phyloP scores from a whole-genome alignment of 139 green algal genomes.

The Closterium sp. region DNA sequence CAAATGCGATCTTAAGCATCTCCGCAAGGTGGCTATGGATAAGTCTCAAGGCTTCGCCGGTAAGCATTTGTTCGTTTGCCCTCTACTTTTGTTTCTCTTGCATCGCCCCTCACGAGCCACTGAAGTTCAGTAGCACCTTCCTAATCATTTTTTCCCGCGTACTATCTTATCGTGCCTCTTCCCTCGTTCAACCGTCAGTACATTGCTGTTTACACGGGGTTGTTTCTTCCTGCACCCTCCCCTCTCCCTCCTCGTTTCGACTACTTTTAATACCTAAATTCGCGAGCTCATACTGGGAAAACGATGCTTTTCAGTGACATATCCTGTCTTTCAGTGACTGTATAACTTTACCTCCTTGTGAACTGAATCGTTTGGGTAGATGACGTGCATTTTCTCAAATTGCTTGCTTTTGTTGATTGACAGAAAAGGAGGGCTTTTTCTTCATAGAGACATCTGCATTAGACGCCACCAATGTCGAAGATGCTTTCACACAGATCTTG shows the following conservation, averaged over 20 bases:
- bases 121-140: too few species aligned
- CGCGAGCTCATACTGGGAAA: too few species aligned
- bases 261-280: too few species aligned
- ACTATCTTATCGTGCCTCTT: too few species aligned
- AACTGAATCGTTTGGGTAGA: too few species aligned
- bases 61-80: background rate
- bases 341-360: too few species aligned
- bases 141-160: too few species aligned
- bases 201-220: background rate
- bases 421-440: conserved; percentile 28
- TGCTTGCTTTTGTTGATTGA: background rate
- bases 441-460: conserved; percentile 38
- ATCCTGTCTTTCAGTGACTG: too few species aligned
- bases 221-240: background rate
- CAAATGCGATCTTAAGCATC: conserved; percentile 95
- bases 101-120: background rate
- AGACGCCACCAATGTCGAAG: conserved; percentile 33
- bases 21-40: conserved; percentile 88
- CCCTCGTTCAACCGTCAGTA: background rate
- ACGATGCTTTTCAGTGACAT: too few species aligned
- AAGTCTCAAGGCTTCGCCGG: conserved; percentile 65
- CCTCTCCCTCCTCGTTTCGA: too few species aligned
- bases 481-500: conserved; percentile 27
- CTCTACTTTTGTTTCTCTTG: too few species aligned
- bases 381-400: too few species aligned